Evolutionary conservation across 129 eudicot genomes (phyloP).

Genomic region (sunflower (Helianthus annuus)): HanXRQr2.0-SUNRISE NC_035445.2:7383561-7384060

Average conservation of each 20-base stretch:
- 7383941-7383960: too few relatives aligned
- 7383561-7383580: slow-evolving; percentile 71
- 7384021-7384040: too few relatives aligned
- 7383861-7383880: too few relatives aligned
- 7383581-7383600: slow-evolving; percentile 64
- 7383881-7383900: too few relatives aligned
- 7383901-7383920: too few relatives aligned
- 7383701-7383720: slow-evolving; percentile 84
- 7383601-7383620: slow-evolving; percentile 57
- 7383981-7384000: too few relatives aligned
- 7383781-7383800: slow-evolving; percentile 69
- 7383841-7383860: too few relatives aligned
- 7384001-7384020: too few relatives aligned
- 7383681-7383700: slow-evolving; percentile 85
- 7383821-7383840: too few relatives aligned
- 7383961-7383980: too few relatives aligned
- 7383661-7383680: slow-evolving; percentile 63
- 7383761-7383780: slow-evolving; percentile 57
- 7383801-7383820: slow-evolving; percentile 23
- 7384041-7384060: too few relatives aligned
- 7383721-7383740: slow-evolving; percentile 87
- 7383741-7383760: slow-evolving; percentile 73
- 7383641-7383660: slow-evolving; percentile 61
- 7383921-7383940: too few relatives aligned
- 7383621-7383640: slow-evolving; percentile 53